Evolutionary conservation across 2,329 filamentous ascomycete species (phyloP), one percentile per base, ranked within the genome.

Genomic region (Trichoderma brevicompactum): DNA sequence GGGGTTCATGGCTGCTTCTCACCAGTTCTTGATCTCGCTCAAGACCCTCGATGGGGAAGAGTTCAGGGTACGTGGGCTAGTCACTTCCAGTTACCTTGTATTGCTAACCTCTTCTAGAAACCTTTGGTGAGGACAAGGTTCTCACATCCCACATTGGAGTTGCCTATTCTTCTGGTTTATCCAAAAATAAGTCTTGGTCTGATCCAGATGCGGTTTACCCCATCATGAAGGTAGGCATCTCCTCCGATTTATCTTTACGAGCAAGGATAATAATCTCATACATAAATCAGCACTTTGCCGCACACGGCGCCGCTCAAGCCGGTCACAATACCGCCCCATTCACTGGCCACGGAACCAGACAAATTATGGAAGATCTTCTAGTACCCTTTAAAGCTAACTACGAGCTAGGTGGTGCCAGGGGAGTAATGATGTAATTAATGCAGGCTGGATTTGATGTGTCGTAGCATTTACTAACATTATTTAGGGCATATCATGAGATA

Each of bases 101-200:
- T 2, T 44, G 15, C 40, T 65, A 1, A 65, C 40, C 12, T 23
- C 2, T 1, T 38, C 0, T 40, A 65, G 64, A 66, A 13, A 44
- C 28, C 0, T 66, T 66, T 64, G 64, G 64, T 17, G 64, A 66
- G 48, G 64, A 66, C 15, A 66, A 66, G 41, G 12, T 66, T 19
- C 50, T 66, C 5, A 64, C 64, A 23, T 49, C 64, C 1, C 59
- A 66, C 2, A 66, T 66, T 7, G 64, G 64, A 5, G 50, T 64
- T 13, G 64, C 64, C 1, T 66, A 66, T 23, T 64, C 64, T 32
- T 64, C 64, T 15, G 64, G 64, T 12, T 17, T 66, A 12, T 66
- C 64, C 15, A 66, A 66, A 36, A 66, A 66, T 15, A 64, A 62
- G n/a, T 56, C 64, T 0, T 66, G 59, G 36, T 55, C 59, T 1